Evolutionary conservation across 2,329 filamentous ascomycete species (phyloP).

Genomic region (Chrysoporthe puriensis): DNA sequence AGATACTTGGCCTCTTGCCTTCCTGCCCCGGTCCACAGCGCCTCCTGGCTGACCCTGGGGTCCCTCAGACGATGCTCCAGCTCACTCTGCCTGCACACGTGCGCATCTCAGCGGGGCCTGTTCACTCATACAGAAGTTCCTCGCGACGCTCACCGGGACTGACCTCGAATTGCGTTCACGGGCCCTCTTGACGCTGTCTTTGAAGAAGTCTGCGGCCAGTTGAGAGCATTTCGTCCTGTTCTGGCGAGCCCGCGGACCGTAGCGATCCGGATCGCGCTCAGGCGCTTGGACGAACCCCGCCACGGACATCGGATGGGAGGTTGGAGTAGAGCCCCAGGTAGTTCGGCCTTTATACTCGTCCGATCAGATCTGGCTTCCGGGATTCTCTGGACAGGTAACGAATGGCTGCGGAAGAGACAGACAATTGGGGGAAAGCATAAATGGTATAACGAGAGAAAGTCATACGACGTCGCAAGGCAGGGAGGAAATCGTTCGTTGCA

Average conservation of each 20-base stretch:
- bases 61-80: constrained; percentile 58
- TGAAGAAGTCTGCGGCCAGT: constrained; percentile 71
- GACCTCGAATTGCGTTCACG: constrained; percentile 74
- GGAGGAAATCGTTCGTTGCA: background rate
- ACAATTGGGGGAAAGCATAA: too few relatives aligned
- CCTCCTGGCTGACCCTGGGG: constrained; percentile 54
- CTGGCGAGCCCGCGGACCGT: constrained; percentile 41
- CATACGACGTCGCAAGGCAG: background rate
- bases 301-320: constrained; percentile 9
- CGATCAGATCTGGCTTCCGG: background rate
- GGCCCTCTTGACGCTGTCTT: constrained; percentile 76
- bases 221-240: constrained; percentile 45
- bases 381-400: background rate
- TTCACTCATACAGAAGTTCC: background rate
- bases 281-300: constrained; percentile 46
- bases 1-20: constrained; percentile 67
- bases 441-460: background rate
- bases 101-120: background rate
- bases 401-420: background rate
- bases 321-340: background rate
- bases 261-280: constrained; percentile 68
- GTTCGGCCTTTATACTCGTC: background rate
- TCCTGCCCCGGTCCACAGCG: constrained; percentile 56
- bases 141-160: background rate
- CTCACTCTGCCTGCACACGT: constrained; percentile 62